phyloP scores from a whole-genome alignment of 139 green algal genomes.

The Chlamydomonas incerta region DNA sequence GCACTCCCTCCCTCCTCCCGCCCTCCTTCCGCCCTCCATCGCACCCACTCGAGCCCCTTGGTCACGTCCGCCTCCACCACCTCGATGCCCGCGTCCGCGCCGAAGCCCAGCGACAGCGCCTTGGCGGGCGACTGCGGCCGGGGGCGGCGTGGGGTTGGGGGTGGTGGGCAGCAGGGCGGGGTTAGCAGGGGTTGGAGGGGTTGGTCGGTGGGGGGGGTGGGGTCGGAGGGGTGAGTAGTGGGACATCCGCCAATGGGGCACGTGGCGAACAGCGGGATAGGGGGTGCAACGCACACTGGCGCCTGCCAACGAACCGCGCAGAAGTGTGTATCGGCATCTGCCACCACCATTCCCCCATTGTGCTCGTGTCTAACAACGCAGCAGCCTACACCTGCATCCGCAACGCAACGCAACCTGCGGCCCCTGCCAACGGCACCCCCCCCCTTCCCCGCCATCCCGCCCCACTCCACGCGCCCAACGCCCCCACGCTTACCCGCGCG shows the following conservation, averaged over 20 bases:
- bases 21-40: neutral
- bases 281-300: too few species aligned
- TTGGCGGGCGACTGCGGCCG: constrained; percentile 63
- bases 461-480: too few species aligned
- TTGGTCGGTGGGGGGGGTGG: neutral
- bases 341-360: too few species aligned
- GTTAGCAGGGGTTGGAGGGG: neutral
- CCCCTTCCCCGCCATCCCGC: too few species aligned
- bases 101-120: constrained; percentile 56
- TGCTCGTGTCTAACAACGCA: neutral
- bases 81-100: constrained; percentile 42
- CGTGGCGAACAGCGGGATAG: too few species aligned
- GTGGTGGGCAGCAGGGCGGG: neutral
- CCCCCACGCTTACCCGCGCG: constrained; percentile 55
- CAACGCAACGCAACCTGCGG: too few species aligned
- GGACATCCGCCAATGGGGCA: too few species aligned
- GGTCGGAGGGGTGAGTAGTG: neutral
- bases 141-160: neutral
- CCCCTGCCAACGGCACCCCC: too few species aligned
- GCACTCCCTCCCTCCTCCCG: too few species aligned
- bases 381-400: neutral
- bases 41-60: constrained; percentile 44
- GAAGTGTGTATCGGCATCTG: too few species aligned
- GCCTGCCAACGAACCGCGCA: too few species aligned
- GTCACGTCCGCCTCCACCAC: constrained; percentile 69